Conservation (phyloP, 257 asterid species). For the Ocimum tenuiflorum region DNA sequence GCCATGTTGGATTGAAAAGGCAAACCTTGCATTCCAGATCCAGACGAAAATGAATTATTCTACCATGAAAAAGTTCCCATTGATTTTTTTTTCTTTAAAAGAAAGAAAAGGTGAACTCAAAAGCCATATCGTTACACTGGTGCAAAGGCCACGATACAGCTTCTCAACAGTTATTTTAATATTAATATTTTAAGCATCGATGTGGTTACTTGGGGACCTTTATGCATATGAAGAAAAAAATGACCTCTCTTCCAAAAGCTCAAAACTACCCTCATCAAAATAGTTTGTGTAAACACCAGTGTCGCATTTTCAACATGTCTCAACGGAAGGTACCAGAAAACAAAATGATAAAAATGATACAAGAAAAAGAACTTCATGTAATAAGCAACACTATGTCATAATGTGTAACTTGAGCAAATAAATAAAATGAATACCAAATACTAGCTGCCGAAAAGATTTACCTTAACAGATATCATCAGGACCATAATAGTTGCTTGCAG, state of each 20-base stretch:
- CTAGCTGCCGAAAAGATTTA: slow-evolving; percentile 19
- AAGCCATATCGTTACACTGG: too few species aligned
- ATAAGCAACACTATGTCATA: neutral
- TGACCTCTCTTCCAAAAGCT: neutral
- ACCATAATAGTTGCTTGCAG: slow-evolving; percentile 62
- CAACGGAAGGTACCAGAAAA: slow-evolving; percentile 6
- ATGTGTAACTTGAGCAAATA: slow-evolving; percentile 1
- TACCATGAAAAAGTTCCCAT: neutral
- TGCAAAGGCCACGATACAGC: too few species aligned
- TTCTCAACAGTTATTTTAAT: neutral
- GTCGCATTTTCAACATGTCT: slow-evolving; percentile 13
- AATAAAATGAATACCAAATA: slow-evolving; percentile 4
- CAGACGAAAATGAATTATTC: neutral
- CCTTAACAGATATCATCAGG: slow-evolving; percentile 83
- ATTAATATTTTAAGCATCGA: neutral
- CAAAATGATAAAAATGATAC: slow-evolving; percentile 6
- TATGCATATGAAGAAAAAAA: slow-evolving; percentile 3
- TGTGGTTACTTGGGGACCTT: slow-evolving; percentile 2
- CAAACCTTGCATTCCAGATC: neutral
- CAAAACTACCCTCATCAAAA: slow-evolving; percentile 6
- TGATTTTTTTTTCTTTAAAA: neutral
- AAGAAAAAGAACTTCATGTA: neutral
- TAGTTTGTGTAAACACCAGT: slow-evolving; percentile 2
- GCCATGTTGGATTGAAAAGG: neutral
- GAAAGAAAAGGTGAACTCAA: neutral